Base-by-base conservation (phyloP, 2,329 filamentous ascomycete genomes). In the Pseudohalonectria lignicola region DNA sequence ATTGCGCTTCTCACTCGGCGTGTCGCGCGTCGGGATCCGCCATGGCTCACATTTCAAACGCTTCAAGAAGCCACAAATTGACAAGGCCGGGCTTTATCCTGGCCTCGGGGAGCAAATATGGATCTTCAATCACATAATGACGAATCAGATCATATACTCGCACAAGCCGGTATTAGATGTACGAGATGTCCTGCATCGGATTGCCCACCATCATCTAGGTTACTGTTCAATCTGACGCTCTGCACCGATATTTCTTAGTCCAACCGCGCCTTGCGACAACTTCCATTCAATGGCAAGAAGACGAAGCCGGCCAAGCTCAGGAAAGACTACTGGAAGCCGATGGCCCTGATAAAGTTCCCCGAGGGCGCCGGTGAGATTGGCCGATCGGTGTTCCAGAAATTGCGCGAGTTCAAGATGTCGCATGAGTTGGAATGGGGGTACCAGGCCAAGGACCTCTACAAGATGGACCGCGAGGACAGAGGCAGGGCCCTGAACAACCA, bases 241-340 rank as follows among this genome's bases (percentile, higher is more conserved):
- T 15, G 31, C 17, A 19, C 23, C n/a, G n/a, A n/a, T n/a, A n/a
- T 25, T 18, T 16, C 31, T 18, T 41, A 57, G 55, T 30, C 39
- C 39, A 53, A 49, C 42, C 49, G 51, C 43, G 49, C 52, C 15
- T 41, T 52, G 19, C 37, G 44, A 10, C 56, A 59, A 34, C 48
- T 82, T 43, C 70, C 74, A 34, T 82, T 71, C 62, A 76, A 76
- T 45, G 78, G 77, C 57, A 82, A 82, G 55, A 81, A 83, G 58
- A 67, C 73, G 34, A 71, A 74, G 46, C 76, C 76, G 2, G 54
- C 69, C 39, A 74, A 73, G 49, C 61, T 82, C 29, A 75, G 79
- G 41, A 79, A 76, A 56, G 79, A 83, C 60, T 74, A 76, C 58
- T 82, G 79, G 78, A 60, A 62, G 25, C 73, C 74, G 6, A 60